phyloP scores from a whole-genome alignment of 305 asterid genomes.

The Stenogyne calaminthoides region DNA sequence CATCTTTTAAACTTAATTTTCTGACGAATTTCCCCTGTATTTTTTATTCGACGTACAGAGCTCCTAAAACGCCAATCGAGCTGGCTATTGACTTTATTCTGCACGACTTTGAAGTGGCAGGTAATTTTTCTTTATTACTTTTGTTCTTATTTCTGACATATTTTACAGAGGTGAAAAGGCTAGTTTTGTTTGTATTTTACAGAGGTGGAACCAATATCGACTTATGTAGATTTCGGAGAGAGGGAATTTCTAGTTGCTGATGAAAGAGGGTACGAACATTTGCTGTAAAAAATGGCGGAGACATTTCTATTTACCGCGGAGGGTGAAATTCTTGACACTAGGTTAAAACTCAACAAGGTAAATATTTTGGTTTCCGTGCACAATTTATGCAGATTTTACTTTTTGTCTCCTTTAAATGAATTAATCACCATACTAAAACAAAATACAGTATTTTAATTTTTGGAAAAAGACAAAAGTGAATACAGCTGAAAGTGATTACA shows the following conservation, averaged over 20 bases:
- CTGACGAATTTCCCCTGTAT: neutral
- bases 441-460: neutral
- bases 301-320: constrained; percentile 55
- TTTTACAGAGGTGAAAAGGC: constrained; percentile 25
- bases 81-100: constrained; percentile 94
- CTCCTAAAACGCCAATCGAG: constrained; percentile 85
- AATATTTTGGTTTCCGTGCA: constrained; percentile 22
- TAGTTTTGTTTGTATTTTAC: constrained; percentile 31
- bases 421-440: constrained; percentile 12
- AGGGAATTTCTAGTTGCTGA: constrained; percentile 82
- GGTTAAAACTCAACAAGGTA: constrained; percentile 81
- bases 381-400: constrained; percentile 17
- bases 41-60: constrained; percentile 36
- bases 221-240: constrained; percentile 86
- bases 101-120: constrained; percentile 98
- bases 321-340: constrained; percentile 62
- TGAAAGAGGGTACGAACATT: constrained; percentile 87
- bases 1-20: neutral
- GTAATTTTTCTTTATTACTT: constrained; percentile 37
- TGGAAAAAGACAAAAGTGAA: constrained; percentile 17
- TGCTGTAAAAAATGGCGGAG: constrained; percentile 71
- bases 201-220: constrained; percentile 96
- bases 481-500: constrained; percentile 20
- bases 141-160: neutral
- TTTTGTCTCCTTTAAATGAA: constrained; percentile 22